Base-by-base conservation (phyloP, 352 stramenopile species). In the Phytophthora palmivora region DNA sequence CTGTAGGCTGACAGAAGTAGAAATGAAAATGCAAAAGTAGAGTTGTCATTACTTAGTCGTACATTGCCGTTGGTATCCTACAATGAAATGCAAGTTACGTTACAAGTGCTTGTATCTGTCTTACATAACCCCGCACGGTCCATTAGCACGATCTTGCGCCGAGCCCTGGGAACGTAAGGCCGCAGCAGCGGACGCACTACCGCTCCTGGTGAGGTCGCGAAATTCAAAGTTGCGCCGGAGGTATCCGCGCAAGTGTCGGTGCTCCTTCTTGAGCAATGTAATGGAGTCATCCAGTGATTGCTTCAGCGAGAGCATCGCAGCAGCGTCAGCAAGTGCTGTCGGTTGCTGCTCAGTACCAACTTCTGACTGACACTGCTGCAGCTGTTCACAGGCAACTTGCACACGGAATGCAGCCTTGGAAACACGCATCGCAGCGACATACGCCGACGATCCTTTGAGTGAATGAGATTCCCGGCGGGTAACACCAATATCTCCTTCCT, bases 191-290 rank as follows among this genome's bases (percentile, higher is more conserved):
- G 64, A 52, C 22, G 54, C 54, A 53, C 21, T 77, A 49, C 53
- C 58, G 34, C 50, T 69, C 16, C 59, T 61, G 22, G 62, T 45
- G 7, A 71, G 45, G 14, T 47, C 66, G 16, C 71, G 75, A 52
- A 95, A 95, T 33, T 81, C 77, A 56, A 93, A 95, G 63, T 95
- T 95, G 55, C 86, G 86, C 3, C 79, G 74, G 42, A 95, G 72
- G 57, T 95, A 95, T 1, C 86, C 86, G 12, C 76, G 74, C 51
- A 95, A 64, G 24, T 87, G 64, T 14, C 61, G 63, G 51, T 90
- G 74, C 55, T 95, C 86, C 43, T 91, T 88, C 43, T 76, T 75
- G 12, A 95, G 60, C 24, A 76, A 60, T 1, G 39, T 58, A 33
- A 76, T 49, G 3, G 67, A 68, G 21, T 65, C 48, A 26, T 55